Evolutionary conservation across 2,329 filamentous ascomycete species (phyloP), one percentile per base, ranked within the genome.

Genomic region (Beauveria australis): DNA sequence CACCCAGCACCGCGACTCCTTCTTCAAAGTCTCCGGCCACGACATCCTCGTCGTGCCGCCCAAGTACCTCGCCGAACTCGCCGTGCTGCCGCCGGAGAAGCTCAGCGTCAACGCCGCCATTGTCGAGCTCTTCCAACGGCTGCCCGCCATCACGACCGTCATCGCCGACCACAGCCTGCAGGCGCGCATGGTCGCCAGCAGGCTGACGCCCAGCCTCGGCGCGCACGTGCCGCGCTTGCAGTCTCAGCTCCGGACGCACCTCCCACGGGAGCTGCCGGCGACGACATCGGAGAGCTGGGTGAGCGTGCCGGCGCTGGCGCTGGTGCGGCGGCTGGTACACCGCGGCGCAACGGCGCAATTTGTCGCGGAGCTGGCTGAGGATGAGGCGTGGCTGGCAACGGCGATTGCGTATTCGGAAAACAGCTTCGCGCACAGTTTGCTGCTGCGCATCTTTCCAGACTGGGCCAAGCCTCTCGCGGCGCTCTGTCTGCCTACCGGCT

Each of bases 31-130:
- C 3, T 58, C 55, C 22, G 55, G 44, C 14, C 40, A 58, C 33
- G 55, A 58, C 12, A 30, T 58, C 14, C 44, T 58, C 30, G 28
- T 58, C 30, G 55, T 58, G 8, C 55, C 55, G 16, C 49, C 49
- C 30, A 49, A 58, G 30, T 58, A 58, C 33, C 30, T 49, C 19
- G 46, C 28, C 19, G 55, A 58, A 22, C 30, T 58, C 10, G 55
- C 55, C 19, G 49, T 30, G 44, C 24, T 58, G 55, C 55, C 55
- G 7, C 55, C 46, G n/a, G 55, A 58, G 46, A 58, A 8, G 28
- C 33, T 58, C 28, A 58, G 55, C n/a, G 44, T 58, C 44, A 58
- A 58, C 46, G 28, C 55, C 6, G 55, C 55, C 55, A 58, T 58
- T 5, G 55, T 51, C 14, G 55, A 58, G n/a, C 44, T 46, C 44